Evolutionary conservation across 116 monocot genomes (phyloP).

Genomic region (Posidonia oceanica): DNA sequence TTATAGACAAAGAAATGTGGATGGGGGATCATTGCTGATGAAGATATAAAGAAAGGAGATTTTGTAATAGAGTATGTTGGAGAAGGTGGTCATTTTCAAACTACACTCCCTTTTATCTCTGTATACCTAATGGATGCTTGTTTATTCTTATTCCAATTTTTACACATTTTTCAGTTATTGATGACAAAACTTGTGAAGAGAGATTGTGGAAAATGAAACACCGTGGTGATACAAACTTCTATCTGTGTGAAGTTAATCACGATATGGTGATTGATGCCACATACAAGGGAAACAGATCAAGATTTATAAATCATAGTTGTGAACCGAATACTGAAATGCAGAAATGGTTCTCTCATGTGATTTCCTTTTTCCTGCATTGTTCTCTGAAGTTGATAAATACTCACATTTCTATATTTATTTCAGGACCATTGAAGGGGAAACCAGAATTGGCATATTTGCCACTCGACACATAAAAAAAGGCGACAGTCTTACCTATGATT

Average conservation of each 20-base stretch:
- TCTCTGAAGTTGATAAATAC: neutral
- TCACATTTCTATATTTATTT: constrained; percentile 9
- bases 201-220: constrained; percentile 96
- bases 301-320: constrained; percentile 97
- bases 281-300: constrained; percentile 92
- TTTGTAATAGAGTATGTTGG: constrained; percentile 98
- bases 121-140: neutral
- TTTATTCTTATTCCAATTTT: neutral
- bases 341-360: constrained; percentile 62
- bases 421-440: constrained; percentile 93
- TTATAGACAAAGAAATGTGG: constrained; percentile 27
- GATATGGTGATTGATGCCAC: constrained; percentile 99
- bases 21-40: constrained; percentile 35
- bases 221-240: constrained; percentile 82
- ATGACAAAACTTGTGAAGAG: constrained; percentile 96
- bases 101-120: neutral
- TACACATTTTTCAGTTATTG: constrained; percentile 49
- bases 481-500: constrained; percentile 80
- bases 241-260: constrained; percentile 85
- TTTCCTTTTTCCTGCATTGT: neutral
- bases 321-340: constrained; percentile 98
- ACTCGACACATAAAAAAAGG: constrained; percentile 69
- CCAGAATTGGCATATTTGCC: constrained; percentile 96
- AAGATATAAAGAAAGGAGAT: constrained; percentile 86
- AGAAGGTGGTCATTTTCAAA: constrained; percentile 41